Percentiles rank a stretch among this genome's conserved stretches.
Conservation (phyloP, 2,329 filamentous ascomycete genomes). For the Alternaria arborescens region DNA sequence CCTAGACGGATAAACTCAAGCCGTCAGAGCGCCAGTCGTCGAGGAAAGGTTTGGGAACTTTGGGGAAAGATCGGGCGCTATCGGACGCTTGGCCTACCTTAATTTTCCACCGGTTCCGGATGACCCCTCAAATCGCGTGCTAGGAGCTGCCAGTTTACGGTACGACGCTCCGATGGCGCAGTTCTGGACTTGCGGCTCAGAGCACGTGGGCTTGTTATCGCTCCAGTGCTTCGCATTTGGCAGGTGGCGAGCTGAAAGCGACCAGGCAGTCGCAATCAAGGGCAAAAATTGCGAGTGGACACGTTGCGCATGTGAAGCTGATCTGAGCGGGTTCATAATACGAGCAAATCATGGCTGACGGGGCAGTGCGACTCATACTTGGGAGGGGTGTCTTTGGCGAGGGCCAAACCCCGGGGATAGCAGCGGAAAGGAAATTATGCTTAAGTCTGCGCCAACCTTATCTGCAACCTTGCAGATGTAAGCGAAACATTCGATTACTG, state of each 20-base stretch:
- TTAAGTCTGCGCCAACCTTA: constrained; percentile 50
- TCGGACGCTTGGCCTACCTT: constrained; percentile 46
- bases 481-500: constrained; percentile 36
- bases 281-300: constrained; percentile 3
- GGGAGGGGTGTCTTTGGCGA: constrained; percentile 23
- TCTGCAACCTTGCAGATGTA: constrained; percentile 40
- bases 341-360: constrained; percentile 9
- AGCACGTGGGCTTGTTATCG: constrained; percentile 9
- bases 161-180: constrained; percentile 27
- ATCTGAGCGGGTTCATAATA: constrained; percentile 1
- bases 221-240: not conserved
- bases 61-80: constrained; percentile 29
- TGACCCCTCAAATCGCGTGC: constrained; percentile 10
- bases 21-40: constrained; percentile 17
- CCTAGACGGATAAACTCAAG: constrained; percentile 10
- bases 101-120: constrained; percentile 26
- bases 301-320: constrained; percentile 1
- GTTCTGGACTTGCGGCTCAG: constrained; percentile 16
- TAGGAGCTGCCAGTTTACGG: constrained; percentile 12
- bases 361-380: constrained; percentile 5
- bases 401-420: constrained; percentile 26
- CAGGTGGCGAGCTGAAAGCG: not conserved
- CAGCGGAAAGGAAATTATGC: constrained; percentile 46
- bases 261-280: not conserved
- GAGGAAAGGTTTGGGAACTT: constrained; percentile 20